Base-by-base conservation (phyloP, 805 yeast genomes). In the Zygoascus flipseniorum region DNA sequence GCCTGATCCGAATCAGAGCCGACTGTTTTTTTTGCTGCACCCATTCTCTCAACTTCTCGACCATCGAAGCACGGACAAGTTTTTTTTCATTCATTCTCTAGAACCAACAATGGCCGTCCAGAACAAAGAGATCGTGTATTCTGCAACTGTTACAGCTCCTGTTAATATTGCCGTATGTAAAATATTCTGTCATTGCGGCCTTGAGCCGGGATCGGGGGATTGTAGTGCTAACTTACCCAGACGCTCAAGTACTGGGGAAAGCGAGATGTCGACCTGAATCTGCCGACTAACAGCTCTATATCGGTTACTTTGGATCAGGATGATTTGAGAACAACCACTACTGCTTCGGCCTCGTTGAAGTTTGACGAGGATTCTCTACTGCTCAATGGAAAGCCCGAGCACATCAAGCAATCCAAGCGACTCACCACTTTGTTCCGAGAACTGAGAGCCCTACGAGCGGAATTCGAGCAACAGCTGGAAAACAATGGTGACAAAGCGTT, bases 231-330 rank as follows among this genome's bases (percentile, higher is more conserved):
- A 53, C 42, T 42, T 5, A 42, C 18, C 13, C 58, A 83, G 82
- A 93, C 98, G 42, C 77, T 93, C 59, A 93, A 93, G 72, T 93
- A 93, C 75, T 93, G 99, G 99, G 99, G 99, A 48, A 93, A 93
- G 72, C 81, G 99, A 66, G 98, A 93, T 71, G 83, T 82, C 58
- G 74, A 76, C 48, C 79, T 93, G 64, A 93, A 93, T 66, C 75
- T 93, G 51, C 99, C 99, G 48, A 93, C 99, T 52, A 93, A 93
- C 74, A 86, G 95, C 11, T 89, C 97, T 31, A 89, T 93, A 60
- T 88, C 97, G 20, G 97, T 93, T 48, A 93, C 99, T 9, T 76
- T 93, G 58, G 80, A 95, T 3, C 98, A 92, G 71, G 81, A 84
- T 55, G 97, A 93, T 69, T 77, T 93, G 61, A 79, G 96, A 63